Conservation (phyloP, 2,329 filamentous ascomycete genomes). For the Mollisiaceae sp. region DNA sequence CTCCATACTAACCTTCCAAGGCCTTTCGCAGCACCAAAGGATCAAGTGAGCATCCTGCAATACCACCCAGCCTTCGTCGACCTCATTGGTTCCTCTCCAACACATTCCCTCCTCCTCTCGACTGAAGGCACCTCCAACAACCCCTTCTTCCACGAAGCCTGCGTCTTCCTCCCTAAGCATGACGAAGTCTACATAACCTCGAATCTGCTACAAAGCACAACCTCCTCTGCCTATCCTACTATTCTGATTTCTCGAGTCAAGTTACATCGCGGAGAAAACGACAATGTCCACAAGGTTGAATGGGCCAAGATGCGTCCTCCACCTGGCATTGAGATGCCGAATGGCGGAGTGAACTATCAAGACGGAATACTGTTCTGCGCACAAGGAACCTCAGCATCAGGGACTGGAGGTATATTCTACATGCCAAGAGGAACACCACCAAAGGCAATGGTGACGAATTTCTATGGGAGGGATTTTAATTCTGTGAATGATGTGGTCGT, state of each 20-base stretch:
- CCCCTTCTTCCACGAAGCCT: slow-evolving; percentile 53
- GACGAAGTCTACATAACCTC: slow-evolving; percentile 54
- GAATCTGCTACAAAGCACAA: slow-evolving; percentile 47
- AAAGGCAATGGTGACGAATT: slow-evolving; percentile 47
- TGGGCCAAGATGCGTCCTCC: slow-evolving; percentile 46
- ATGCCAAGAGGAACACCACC: slow-evolving; percentile 36
- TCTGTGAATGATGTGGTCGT: slow-evolving; percentile 51
- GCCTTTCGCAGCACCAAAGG: slow-evolving; percentile 24
- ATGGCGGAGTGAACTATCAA: slow-evolving; percentile 49
- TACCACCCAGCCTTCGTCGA: slow-evolving; percentile 46
- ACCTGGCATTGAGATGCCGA: slow-evolving; percentile 50
- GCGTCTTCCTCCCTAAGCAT: slow-evolving; percentile 47
- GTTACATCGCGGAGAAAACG: slow-evolving; percentile 39
- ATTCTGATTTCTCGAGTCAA: slow-evolving; percentile 53
- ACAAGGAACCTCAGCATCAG: slow-evolving; percentile 42
- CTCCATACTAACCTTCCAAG: slow-evolving; percentile 28
- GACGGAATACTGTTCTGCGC: slow-evolving; percentile 50
- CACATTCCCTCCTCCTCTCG: slow-evolving; percentile 50
- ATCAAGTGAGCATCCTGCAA: slow-evolving; percentile 44
- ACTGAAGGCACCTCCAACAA: slow-evolving; percentile 47
- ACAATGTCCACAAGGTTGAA: slow-evolving; percentile 41
- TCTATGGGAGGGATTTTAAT: slow-evolving; percentile 53
- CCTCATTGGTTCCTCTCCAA: slow-evolving; percentile 44
- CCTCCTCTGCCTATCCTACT: slow-evolving; percentile 46
- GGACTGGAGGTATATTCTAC: slow-evolving; percentile 39